Evolutionary conservation across 768 basidiomycete genomes (phyloP).

Genomic region (Macrolepiota albuminosa): DNA sequence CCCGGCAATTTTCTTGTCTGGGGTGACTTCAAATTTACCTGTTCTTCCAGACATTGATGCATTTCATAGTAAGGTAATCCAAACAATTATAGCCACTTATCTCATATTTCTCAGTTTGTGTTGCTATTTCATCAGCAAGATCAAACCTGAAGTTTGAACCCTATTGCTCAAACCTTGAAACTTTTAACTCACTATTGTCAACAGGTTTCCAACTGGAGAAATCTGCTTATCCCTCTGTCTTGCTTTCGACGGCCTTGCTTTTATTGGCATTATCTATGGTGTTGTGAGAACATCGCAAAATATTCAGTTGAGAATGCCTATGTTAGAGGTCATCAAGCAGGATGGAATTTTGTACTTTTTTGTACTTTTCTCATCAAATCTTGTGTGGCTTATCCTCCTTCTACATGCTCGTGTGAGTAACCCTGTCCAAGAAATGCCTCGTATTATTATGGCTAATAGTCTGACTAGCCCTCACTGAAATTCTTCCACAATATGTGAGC

Average conservation of each 20-base stretch:
- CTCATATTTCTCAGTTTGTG: background rate
- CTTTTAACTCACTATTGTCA: background rate
- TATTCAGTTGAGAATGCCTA: background rate
- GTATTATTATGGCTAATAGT: no score
- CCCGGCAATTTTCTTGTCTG: background rate
- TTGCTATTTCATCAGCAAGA: background rate
- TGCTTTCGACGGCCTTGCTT: slow-evolving; percentile 17
- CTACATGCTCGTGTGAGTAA: slow-evolving; percentile 13
- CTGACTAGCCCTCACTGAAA: no score
- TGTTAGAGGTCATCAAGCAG: slow-evolving; percentile 10
- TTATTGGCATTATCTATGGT: slow-evolving; percentile 10
- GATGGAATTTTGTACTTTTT: slow-evolving; percentile 19
- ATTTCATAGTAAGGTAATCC: background rate
- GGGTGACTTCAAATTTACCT: background rate
- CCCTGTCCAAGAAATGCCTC: background rate
- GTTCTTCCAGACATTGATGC: background rate
- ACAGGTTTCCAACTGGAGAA: background rate
- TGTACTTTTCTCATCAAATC: slow-evolving; percentile 18
- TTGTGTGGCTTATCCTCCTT: slow-evolving; percentile 15
- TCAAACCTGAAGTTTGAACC: background rate
- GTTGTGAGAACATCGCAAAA: no score
- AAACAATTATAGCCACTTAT: no score
- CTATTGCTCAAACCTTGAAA: background rate
- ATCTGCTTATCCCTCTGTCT: slow-evolving; percentile 14
- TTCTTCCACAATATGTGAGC: no score